Evolutionary conservation across 176 grass and related monocot species (phyloP).

Genomic region (Hyparrhenia diplandra): DNA sequence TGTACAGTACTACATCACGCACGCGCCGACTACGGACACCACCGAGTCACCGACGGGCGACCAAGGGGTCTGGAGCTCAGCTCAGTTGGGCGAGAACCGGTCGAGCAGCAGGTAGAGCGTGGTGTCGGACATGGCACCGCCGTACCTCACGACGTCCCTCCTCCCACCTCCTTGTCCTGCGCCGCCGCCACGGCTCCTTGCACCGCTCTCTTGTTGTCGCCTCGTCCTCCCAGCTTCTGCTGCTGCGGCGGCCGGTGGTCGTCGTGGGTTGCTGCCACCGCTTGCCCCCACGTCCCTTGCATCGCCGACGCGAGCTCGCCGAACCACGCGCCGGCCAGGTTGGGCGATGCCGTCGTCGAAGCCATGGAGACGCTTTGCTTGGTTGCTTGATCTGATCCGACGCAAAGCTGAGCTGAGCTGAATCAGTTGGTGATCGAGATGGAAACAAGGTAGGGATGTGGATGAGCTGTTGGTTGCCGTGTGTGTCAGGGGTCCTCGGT

Average conservation of each 20-base stretch:
- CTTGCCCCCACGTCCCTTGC: constrained; percentile 12
- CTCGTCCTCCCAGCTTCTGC: neutral
- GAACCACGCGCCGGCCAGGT: constrained; percentile 19
- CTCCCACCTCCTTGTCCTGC: neutral
- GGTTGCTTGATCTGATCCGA: neutral
- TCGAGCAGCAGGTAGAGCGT: constrained; percentile 60
- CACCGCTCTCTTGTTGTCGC: neutral
- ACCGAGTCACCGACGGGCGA: neutral
- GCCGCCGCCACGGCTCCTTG: neutral
- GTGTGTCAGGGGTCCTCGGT: neutral
- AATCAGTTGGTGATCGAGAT: neutral
- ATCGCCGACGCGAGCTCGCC: constrained; percentile 24
- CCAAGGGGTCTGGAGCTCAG: neutral
- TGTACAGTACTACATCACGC: neutral
- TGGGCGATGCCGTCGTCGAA: neutral
- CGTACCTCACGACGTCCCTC: neutral
- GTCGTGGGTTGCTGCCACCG: neutral
- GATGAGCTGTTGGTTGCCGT: neutral
- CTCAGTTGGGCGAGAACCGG: constrained; percentile 54
- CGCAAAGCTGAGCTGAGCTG: too few relatives aligned
- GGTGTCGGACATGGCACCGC: constrained; percentile 49
- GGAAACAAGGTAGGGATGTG: neutral
- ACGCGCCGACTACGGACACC: neutral
- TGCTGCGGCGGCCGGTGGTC: neutral
- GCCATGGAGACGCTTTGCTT: neutral